Evolutionary conservation across 2,329 filamentous ascomycete genomes (phyloP).

Genomic region (Beauveria sp.): DNA sequence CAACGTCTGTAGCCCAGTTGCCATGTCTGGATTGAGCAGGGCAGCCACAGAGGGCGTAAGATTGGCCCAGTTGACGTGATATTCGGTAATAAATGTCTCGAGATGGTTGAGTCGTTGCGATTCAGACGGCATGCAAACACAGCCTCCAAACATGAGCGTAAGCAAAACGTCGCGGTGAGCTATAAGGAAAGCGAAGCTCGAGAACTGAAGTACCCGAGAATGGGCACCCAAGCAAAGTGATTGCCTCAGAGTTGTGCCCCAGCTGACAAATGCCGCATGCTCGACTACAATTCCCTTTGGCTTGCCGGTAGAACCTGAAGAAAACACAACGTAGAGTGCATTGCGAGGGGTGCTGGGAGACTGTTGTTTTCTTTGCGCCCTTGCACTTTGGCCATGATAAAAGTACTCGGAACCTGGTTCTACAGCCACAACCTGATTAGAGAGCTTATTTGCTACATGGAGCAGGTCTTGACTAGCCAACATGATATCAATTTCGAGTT

Average conservation of each 20-base stretch:
- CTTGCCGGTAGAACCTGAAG: constrained; percentile 44
- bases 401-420: background rate
- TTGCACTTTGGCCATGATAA: background rate
- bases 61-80: constrained; percentile 10
- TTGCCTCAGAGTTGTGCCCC: background rate
- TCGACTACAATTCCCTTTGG: constrained; percentile 41
- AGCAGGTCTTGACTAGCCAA: background rate
- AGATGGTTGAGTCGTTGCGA: constrained; percentile 6
- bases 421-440: background rate
- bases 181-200: constrained; percentile 8
- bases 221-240: background rate
- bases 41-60: constrained; percentile 6
- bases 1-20: background rate
- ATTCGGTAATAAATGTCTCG: constrained; percentile 6
- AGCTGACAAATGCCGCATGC: constrained; percentile 12
- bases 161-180: constrained; percentile 1
- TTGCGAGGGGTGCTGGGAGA: background rate
- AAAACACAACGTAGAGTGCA: constrained; percentile 36
- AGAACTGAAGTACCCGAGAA: constrained; percentile 10
- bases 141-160: constrained; percentile 5
- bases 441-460: background rate
- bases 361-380: background rate
- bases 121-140: constrained; percentile 13
- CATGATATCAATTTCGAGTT: background rate
- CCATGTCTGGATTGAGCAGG: background rate